Percentiles rank a stretch among this genome's conserved stretches.
Evolutionary conservation across 805 yeast species (phyloP).

Genomic region (Yueomyces sinensis): DNA sequence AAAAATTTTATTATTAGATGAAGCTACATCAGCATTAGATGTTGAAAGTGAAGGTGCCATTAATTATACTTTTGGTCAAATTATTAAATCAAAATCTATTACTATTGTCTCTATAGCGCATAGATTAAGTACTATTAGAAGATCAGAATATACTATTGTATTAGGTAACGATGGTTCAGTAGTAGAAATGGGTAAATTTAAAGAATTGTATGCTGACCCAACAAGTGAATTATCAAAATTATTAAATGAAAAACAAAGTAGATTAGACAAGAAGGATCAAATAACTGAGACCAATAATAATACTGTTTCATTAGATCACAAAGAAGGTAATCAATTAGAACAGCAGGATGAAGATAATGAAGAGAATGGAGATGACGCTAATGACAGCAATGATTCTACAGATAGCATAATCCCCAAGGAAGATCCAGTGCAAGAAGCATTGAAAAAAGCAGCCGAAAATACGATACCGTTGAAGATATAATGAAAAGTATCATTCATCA

Average conservation of each 20-base stretch:
- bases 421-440: too few relatives aligned
- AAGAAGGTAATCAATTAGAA: too few relatives aligned
- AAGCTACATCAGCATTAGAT: slow-evolving; percentile 84
- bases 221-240: slow-evolving; percentile 27
- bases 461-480: too few relatives aligned
- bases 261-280: background rate
- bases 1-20: slow-evolving; percentile 64
- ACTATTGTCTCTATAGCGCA: slow-evolving; percentile 92
- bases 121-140: slow-evolving; percentile 76
- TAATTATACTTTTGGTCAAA: slow-evolving; percentile 56
- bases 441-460: too few relatives aligned
- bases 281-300: too few relatives aligned
- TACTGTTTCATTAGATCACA: too few relatives aligned
- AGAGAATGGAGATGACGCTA: too few relatives aligned
- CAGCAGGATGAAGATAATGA: too few relatives aligned
- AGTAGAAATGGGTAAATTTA: slow-evolving; percentile 59
- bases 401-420: too few relatives aligned
- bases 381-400: too few relatives aligned
- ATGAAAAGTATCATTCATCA: too few relatives aligned
- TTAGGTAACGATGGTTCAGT: slow-evolving; percentile 71
- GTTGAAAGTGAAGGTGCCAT: slow-evolving; percentile 62
- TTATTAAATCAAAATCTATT: slow-evolving; percentile 44
- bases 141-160: slow-evolving; percentile 77
- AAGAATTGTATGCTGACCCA: slow-evolving; percentile 37
- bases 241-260: slow-evolving; percentile 23